Evolutionary conservation across 306 rosid genomes (phyloP).

Genomic region (Morella rubra): DNA sequence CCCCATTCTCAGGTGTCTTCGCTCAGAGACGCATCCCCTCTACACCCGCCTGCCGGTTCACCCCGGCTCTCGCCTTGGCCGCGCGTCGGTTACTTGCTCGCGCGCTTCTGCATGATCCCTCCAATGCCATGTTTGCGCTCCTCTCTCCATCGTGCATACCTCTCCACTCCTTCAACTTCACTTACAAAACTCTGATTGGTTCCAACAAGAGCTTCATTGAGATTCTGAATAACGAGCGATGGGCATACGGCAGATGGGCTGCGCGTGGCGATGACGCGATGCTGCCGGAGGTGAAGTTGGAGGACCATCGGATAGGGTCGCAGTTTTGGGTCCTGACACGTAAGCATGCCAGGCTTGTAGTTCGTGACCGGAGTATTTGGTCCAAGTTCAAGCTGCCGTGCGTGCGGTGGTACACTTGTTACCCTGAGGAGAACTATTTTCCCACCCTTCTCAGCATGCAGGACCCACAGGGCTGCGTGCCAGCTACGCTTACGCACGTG

Average conservation of each 20-base stretch:
- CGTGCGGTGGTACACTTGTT: slow-evolving; percentile 46
- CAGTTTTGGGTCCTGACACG: slow-evolving; percentile 76
- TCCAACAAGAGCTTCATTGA: slow-evolving; percentile 64
- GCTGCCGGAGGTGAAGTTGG: slow-evolving; percentile 58
- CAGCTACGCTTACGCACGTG: slow-evolving; percentile 75
- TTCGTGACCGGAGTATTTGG: slow-evolving; percentile 46
- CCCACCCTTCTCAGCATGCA: slow-evolving; percentile 66
- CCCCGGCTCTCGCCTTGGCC: slow-evolving; percentile 54
- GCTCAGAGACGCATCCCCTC: slow-evolving; percentile 49
- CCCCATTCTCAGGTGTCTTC: slow-evolving; percentile 61
- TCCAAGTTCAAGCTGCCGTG: slow-evolving; percentile 59
- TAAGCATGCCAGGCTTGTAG: slow-evolving; percentile 60
- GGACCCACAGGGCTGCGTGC: slow-evolving; percentile 52
- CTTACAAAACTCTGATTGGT: slow-evolving; percentile 36
- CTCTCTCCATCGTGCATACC: slow-evolving; percentile 66
- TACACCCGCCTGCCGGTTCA: slow-evolving; percentile 33
- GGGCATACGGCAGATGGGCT: slow-evolving; percentile 53
- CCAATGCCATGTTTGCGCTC: slow-evolving; percentile 58
- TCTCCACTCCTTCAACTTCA: slow-evolving; percentile 63
- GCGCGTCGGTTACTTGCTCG: slow-evolving; percentile 59
- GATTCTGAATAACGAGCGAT: slow-evolving; percentile 44
- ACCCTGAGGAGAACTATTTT: slow-evolving; percentile 72
- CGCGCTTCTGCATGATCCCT: slow-evolving; percentile 53
- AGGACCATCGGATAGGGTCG: slow-evolving; percentile 66
- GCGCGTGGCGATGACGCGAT: slow-evolving; percentile 62